phyloP scores from a whole-genome alignment of 2,329 filamentous ascomycete genomes.

The Ophiostoma sp. region DNA sequence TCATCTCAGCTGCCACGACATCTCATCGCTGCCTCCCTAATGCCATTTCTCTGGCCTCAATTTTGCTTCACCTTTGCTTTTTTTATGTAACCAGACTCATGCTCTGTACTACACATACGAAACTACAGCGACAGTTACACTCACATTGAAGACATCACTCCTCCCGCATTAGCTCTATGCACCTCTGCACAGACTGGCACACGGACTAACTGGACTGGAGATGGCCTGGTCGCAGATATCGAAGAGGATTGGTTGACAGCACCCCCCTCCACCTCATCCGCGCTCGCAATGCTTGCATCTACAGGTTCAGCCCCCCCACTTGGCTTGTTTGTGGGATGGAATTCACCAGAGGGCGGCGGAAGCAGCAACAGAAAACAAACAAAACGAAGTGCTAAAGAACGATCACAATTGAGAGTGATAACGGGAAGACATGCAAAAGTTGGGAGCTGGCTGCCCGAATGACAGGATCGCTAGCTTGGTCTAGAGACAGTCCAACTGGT shows the following conservation, averaged over 20 bases:
- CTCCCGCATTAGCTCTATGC: conserved; percentile 12
- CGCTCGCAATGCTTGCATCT: not conserved
- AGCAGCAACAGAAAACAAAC: not conserved
- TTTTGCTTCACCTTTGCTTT: not conserved
- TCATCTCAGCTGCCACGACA: not conserved
- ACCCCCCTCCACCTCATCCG: conserved; percentile 1
- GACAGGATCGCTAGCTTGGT: not conserved
- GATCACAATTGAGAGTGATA: not conserved
- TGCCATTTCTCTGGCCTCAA: not conserved
- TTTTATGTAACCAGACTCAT: not conserved
- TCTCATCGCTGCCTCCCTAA: not conserved
- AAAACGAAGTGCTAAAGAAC: not conserved
- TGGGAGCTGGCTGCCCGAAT: not conserved
- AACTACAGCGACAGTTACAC: not conserved
- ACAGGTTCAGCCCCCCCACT: not conserved
- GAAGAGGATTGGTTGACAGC: not conserved
- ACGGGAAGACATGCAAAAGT: not conserved
- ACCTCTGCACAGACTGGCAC: not conserved
- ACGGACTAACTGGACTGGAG: not conserved
- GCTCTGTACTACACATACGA: not conserved
- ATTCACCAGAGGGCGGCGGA: not conserved
- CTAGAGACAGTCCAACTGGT: not conserved
- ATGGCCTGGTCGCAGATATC: not conserved
- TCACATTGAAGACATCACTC: not conserved
- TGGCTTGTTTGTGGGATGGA: not conserved